Percentiles rank a stretch among this genome's conserved stretches.
phyloP scores from a whole-genome alignment of 1,139 yeast species.

The Ogataea hybrid region DNA sequence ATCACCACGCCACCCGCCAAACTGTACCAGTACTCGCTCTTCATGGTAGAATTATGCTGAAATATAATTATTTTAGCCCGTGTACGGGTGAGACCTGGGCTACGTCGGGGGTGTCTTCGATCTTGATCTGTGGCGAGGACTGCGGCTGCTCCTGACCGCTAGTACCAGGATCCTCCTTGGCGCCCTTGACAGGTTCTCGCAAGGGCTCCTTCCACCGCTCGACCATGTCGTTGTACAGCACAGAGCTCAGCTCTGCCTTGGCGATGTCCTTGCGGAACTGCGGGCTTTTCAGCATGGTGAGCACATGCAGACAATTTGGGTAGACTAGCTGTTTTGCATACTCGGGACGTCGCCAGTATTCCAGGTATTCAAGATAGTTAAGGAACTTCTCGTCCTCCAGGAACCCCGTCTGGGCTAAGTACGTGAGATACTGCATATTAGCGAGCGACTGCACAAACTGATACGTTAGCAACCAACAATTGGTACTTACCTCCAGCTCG shows the following conservation, averaged over 20 bases:
- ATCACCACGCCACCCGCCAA: not conserved
- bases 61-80: not conserved
- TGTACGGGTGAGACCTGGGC: not conserved
- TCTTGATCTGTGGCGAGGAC: not conserved
- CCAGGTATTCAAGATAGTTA: constrained; percentile 62
- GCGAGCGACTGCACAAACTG: constrained; percentile 77
- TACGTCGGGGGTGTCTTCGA: not conserved
- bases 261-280: constrained; percentile 54
- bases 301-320: constrained; percentile 69
- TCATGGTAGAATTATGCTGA: not conserved
- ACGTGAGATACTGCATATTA: constrained; percentile 72
- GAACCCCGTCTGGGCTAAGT: constrained; percentile 70
- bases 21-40: not conserved
- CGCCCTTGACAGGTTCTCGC: not conserved
- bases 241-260: constrained; percentile 57
- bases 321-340: constrained; percentile 64
- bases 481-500: constrained; percentile 56
- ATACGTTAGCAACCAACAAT: constrained; percentile 1
- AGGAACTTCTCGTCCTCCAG: constrained; percentile 60
- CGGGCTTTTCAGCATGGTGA: constrained; percentile 55
- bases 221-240: constrained; percentile 74
- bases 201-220: constrained; percentile 56
- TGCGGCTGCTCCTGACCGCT: not conserved
- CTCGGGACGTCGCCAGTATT: constrained; percentile 71
- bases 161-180: not conserved